Conservation (phyloP, 768 basidiomycete genomes). For the Antrodiella citrinella region DNA sequence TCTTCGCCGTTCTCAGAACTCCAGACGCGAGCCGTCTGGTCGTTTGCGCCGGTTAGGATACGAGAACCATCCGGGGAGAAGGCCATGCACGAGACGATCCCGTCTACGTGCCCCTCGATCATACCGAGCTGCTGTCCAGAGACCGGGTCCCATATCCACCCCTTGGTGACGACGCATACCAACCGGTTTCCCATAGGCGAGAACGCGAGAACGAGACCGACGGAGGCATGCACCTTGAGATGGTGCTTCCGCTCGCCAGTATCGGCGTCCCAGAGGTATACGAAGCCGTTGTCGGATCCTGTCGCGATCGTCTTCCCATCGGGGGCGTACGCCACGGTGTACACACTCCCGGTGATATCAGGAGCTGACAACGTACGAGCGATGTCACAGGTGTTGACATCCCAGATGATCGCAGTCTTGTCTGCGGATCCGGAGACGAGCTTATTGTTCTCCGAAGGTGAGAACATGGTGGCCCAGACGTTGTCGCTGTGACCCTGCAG, state of each 20-base stretch:
- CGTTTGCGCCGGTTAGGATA: slow-evolving; percentile 18
- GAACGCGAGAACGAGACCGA: slow-evolving; percentile 11
- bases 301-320: slow-evolving; percentile 17
- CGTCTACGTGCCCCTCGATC: slow-evolving; percentile 14
- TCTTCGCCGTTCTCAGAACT: slow-evolving; percentile 11
- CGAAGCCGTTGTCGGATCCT: slow-evolving; percentile 14
- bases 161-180: slow-evolving; percentile 7
- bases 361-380: slow-evolving; percentile 6
- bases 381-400: slow-evolving; percentile 6
- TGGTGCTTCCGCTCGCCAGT: background rate
- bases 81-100: slow-evolving; percentile 10
- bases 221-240: background rate
- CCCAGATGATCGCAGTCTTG: slow-evolving; percentile 13
- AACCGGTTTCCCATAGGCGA: slow-evolving; percentile 11
- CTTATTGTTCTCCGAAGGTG: slow-evolving; percentile 14
- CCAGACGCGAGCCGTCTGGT: slow-evolving; percentile 19
- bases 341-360: slow-evolving; percentile 2
- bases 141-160: slow-evolving; percentile 12
- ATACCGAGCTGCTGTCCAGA: slow-evolving; percentile 1
- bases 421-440: slow-evolving; percentile 20
- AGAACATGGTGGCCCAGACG: slow-evolving; percentile 17
- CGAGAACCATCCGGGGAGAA: slow-evolving; percentile 14
- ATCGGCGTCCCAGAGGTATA: slow-evolving; percentile 17
- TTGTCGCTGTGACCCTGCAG: slow-evolving; percentile 8
- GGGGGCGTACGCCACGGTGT: slow-evolving; percentile 14